These are phyloP conservation scores for Sporothrix luriei DNA, from an alignment of 2,329 filamentous ascomycete genomes.

Conservation along the genomic window DNA sequence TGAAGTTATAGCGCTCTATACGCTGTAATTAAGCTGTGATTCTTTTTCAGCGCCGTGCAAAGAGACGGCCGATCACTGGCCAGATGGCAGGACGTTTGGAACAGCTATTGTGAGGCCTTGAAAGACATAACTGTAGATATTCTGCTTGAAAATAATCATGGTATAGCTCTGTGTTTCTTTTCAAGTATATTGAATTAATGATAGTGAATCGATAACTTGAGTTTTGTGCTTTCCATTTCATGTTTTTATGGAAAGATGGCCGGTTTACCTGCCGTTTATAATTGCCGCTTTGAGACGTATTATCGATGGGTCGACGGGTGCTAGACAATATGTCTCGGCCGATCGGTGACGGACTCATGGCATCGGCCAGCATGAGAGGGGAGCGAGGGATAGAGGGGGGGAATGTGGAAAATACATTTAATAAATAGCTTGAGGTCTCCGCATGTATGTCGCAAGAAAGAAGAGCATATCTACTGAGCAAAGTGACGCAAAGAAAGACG, in stretches of 20 bases:
- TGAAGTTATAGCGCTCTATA: no score
- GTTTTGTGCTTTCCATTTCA: no score
- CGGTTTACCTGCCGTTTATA: neutral
- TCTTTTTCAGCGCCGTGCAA: no score
- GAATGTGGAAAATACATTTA: neutral
- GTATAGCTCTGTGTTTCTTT: no score
- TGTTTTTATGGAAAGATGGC: neutral
- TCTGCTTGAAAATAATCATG: no score
- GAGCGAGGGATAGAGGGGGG: neutral
- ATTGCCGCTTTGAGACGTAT: conserved; percentile 25
- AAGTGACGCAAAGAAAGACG: neutral
- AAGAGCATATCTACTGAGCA: neutral
- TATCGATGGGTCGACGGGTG: neutral
- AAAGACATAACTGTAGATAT: no score
- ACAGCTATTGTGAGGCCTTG: no score
- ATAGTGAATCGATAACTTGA: no score
- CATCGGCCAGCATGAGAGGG: neutral
- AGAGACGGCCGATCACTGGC: conserved; percentile 18
- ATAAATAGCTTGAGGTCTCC: neutral
- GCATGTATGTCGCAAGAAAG: neutral
- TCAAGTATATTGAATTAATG: no score
- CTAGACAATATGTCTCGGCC: neutral
- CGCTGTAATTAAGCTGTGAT: no score
- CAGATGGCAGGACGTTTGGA: conserved; percentile 5
- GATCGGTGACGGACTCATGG: conserved; percentile 21